Base-by-base conservation (phyloP, 352 stramenopile species). In the Blastocystis sp. region DNA sequence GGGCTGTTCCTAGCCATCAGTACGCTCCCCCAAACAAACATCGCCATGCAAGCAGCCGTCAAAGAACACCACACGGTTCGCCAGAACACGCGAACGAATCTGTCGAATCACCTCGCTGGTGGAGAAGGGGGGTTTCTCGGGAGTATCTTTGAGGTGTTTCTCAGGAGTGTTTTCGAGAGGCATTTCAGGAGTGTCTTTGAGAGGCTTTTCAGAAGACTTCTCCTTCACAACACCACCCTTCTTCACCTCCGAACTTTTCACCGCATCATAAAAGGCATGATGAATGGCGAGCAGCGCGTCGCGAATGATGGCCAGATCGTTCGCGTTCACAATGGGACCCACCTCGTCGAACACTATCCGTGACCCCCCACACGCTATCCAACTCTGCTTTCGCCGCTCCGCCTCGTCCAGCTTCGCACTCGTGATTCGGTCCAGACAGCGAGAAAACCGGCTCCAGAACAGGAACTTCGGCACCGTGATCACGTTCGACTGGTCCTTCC, bases 401-500 rank as follows among this genome's bases (percentile, higher is more conserved):
- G 13, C 31, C 60, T 85, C 74, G 24, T 69, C 51, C 24, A 67
- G 26, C 1, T 81, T 29, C 10, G 33, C 41, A 4, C n/a, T 3
- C 37, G 13, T 29, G 3, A 67, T 21, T 29, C 51, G 45, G 21
- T 29, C 37, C 0, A 67, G 41, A 41, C 74, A 85, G 19, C 45
- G 24, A 50, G n/a, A 6, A 55, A 67, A 85, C 35, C 31, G 50
- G 13, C 33, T 66, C 74, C 74, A 85, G 61, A 85, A 85, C 41
- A 41, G 13, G 31, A 85, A 85, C 41, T 62, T 31, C 19, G 74
- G 74, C 24, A 85, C 50, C 9, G 29, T 31, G 26, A 85, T 41
- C 24, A 85, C 74, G 61, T 45, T 85, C 4, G 31, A 29, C 39
- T 63, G 74, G 51, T 85, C 74, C 31, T 85, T 85, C 74, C 74